Percentiles rank a stretch among this genome's conserved stretches.
Conservation (phyloP, 768 basidiomycete species). For the Termitomyces eurrhizus region DNA sequence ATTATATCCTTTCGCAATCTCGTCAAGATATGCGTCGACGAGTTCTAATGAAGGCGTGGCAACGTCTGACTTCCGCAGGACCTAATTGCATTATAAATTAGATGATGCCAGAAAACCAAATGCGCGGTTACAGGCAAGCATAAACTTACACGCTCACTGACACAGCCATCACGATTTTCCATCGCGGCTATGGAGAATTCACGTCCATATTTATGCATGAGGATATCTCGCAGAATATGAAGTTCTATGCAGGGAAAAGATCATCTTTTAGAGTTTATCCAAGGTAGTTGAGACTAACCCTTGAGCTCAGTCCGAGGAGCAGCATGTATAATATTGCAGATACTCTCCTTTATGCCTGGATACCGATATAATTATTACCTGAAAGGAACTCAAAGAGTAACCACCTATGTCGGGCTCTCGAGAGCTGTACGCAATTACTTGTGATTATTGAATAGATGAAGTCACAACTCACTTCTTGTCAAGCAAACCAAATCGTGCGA, state of each 20-base stretch:
- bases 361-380: not conserved
- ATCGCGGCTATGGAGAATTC: slow-evolving; percentile 84
- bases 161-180: slow-evolving; percentile 78
- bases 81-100: slow-evolving; percentile 34
- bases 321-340: slow-evolving; percentile 85
- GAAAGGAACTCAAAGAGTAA: not conserved
- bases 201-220: slow-evolving; percentile 95
- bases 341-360: slow-evolving; percentile 63
- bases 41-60: slow-evolving; percentile 69
- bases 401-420: slow-evolving; percentile 82
- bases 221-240: slow-evolving; percentile 84
- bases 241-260: slow-evolving; percentile 53
- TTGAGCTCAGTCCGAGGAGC: slow-evolving; percentile 90
- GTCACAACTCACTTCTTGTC: slow-evolving; percentile 72
- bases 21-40: slow-evolving; percentile 83
- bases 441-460: not conserved
- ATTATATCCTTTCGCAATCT: slow-evolving; percentile 87
- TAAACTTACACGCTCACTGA: slow-evolving; percentile 72
- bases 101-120: not conserved
- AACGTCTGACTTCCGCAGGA: slow-evolving; percentile 68
- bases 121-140: not conserved
- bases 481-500: slow-evolving; percentile 88
- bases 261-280: not conserved
- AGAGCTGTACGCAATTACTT: slow-evolving; percentile 37
- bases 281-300: slow-evolving; percentile 37